These are phyloP conservation scores for Aegilops bicornis DNA, from an alignment of 176 grass and related monocot species.

Conservation along the genomic window DNA sequence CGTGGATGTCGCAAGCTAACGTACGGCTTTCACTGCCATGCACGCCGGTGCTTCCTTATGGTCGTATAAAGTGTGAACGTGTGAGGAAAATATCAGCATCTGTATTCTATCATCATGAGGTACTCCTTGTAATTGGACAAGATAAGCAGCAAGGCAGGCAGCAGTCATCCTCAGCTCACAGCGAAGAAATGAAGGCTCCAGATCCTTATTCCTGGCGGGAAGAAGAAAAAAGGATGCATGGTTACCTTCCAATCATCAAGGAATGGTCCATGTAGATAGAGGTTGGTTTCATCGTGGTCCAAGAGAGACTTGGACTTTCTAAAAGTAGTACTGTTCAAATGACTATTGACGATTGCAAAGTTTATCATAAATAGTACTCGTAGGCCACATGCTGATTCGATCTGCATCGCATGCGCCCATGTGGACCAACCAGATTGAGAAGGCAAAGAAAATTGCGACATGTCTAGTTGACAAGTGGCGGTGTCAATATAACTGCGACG, in stretches of 20 bases:
- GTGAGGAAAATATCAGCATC: conserved; percentile 6
- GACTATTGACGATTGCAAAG: not conserved
- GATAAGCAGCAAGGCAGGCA: not conserved
- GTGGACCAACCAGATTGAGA: not conserved
- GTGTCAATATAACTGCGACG: not conserved
- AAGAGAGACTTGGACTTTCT: not conserved
- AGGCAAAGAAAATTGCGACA: not conserved
- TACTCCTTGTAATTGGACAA: not conserved
- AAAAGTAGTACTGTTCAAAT: not conserved
- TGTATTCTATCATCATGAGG: not conserved
- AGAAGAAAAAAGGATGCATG: not conserved
- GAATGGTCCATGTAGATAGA: not conserved
- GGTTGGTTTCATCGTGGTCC: conserved; percentile 16
- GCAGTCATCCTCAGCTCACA: not conserved
- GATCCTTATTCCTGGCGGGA: not conserved
- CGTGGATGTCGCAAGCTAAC: not conserved
- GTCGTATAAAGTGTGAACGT: conserved; percentile 2
- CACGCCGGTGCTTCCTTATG: not conserved
- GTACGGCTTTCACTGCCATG: not conserved
- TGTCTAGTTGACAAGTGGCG: not conserved
- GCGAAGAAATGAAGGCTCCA: not conserved
- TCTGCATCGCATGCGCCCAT: not conserved
- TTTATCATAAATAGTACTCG: not conserved
- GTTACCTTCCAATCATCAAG: not conserved
- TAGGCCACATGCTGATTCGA: not conserved